phyloP scores from a whole-genome alignment of 208 protist genomes.

The Sergeia podlipaevii region DNA sequence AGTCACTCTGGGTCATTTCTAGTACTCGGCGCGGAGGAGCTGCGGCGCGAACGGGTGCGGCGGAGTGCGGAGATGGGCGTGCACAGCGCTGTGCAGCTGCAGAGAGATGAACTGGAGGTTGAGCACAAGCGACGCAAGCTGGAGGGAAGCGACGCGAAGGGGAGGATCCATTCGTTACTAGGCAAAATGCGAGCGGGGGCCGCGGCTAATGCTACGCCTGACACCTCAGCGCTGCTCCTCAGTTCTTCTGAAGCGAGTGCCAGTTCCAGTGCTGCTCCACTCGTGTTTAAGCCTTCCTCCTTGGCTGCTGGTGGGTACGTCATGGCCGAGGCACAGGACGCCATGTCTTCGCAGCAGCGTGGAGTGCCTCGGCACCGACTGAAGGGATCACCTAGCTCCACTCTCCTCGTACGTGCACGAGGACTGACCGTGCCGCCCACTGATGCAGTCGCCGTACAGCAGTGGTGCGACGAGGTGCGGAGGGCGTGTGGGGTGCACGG shows the following conservation, averaged over 20 bases:
- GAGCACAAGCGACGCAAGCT: slow-evolving; percentile 51
- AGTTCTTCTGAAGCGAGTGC: neutral
- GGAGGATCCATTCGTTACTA: slow-evolving; percentile 52
- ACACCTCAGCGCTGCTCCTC: neutral
- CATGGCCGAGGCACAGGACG: slow-evolving; percentile 16
- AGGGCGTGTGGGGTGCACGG: slow-evolving; percentile 46
- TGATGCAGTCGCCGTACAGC: slow-evolving; percentile 2
- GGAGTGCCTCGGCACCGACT: slow-evolving; percentile 2
- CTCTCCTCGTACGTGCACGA: slow-evolving; percentile 58
- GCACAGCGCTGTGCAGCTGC: slow-evolving; percentile 53
- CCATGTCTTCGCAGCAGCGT: neutral
- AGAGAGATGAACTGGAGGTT: slow-evolving; percentile 56
- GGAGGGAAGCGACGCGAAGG: slow-evolving; percentile 51
- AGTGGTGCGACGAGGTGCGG: slow-evolving; percentile 13
- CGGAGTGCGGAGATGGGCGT: slow-evolving; percentile 72
- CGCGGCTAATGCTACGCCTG: slow-evolving; percentile 5
- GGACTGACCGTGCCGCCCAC: slow-evolving; percentile 15
- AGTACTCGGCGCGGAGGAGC: slow-evolving; percentile 63
- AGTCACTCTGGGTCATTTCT: slow-evolving; percentile 10
- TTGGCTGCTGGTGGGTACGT: slow-evolving; percentile 75
- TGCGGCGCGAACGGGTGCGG: slow-evolving; percentile 63
- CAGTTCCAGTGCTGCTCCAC: slow-evolving; percentile 24
- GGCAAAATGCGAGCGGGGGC: slow-evolving; percentile 39
- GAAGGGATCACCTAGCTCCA: slow-evolving; percentile 72
- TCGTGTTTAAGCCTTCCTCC: slow-evolving; percentile 53